These are phyloP conservation scores for Pseudotulostoma volvatum DNA, from an alignment of 495 filamentous ascomycete species.

Conservation along the genomic window DNA sequence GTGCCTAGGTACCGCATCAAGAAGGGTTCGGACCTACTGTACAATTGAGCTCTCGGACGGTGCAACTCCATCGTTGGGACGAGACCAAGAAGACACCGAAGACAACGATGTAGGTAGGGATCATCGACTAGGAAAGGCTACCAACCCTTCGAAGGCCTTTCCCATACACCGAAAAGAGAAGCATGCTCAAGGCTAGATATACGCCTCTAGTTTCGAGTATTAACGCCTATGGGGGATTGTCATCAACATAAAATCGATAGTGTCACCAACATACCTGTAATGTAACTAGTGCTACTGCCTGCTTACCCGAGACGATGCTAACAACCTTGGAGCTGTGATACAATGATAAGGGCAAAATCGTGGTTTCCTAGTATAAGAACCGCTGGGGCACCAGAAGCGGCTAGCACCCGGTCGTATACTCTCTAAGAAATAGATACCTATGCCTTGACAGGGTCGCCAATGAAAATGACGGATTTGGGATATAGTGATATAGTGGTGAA, in stretches of 20 bases:
- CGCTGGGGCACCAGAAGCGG: not conserved
- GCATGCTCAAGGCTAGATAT: not conserved
- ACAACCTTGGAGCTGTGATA: not conserved
- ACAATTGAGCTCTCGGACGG: not conserved
- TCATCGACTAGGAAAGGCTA: not conserved
- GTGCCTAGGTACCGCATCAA: too few species aligned
- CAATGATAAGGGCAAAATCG: not conserved
- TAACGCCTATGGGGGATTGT: not conserved
- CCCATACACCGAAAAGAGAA: not conserved
- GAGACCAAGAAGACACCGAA: not conserved
- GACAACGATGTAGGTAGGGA: not conserved
- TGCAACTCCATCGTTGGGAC: not conserved
- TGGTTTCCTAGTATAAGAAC: not conserved
- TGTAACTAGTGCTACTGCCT: not conserved
- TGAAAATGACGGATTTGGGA: not conserved
- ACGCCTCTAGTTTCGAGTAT: not conserved
- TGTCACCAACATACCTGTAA: not conserved
- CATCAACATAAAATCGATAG: not conserved
- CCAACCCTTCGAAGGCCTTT: not conserved
- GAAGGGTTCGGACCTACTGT: too few species aligned
- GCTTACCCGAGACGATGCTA: not conserved
- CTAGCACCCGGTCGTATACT: not conserved
- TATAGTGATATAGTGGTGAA: not conserved
- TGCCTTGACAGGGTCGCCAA: not conserved
- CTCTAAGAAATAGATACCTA: not conserved